Evolutionary conservation across 2,329 filamentous ascomycete species (phyloP), one percentile per base, ranked within the genome.

Genomic region (Monosporascus sp.): DNA sequence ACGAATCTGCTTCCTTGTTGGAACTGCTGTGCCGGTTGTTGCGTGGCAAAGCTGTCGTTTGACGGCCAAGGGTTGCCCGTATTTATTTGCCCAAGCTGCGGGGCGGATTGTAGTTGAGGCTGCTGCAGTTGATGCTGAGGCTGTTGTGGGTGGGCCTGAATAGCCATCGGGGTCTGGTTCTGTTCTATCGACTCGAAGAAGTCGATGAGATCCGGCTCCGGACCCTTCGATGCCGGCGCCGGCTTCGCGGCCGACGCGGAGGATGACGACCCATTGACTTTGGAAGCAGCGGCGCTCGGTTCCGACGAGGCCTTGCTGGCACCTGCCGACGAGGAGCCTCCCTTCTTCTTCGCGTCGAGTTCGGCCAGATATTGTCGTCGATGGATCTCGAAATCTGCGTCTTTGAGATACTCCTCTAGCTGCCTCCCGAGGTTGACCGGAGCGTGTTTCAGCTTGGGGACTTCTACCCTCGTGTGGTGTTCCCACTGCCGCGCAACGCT

Each of bases 401-500:
- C 94, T 58, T 92, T 87, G 46, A 99, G 76, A 67, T 99, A 97
- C 62, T 99, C 94, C 69, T 97, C 91, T 25, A 99, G 79, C 52
- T 96, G 90, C 25, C 86, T 86, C 17, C 90, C 89, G 50, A 99
- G 74, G 66, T 94, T 96, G 1, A 95, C 92, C 1, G 94, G 95
- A 6, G 94, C 94, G 69, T 99, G 94, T 74, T 97, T 97, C 60
- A 99, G 80, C 74, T 96, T 97, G 9, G 94, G 94, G 7, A 99
- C 95, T 66, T 97, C 90, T 39, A 99, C 82, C 56, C 93, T 81
- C 5, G 94, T 99, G 58, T 92, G 90, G 67, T 92, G 87, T 72
- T 97, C 91, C 67, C 93, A 94, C 67, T 94, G 88, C 57, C 93
- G 84, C 45, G 94, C 94, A 44, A 93, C 80, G 62, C 87, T 86